phyloP scores from a whole-genome alignment of 1,284 basidiomycete species.

The Tilletia horrida region DNA sequence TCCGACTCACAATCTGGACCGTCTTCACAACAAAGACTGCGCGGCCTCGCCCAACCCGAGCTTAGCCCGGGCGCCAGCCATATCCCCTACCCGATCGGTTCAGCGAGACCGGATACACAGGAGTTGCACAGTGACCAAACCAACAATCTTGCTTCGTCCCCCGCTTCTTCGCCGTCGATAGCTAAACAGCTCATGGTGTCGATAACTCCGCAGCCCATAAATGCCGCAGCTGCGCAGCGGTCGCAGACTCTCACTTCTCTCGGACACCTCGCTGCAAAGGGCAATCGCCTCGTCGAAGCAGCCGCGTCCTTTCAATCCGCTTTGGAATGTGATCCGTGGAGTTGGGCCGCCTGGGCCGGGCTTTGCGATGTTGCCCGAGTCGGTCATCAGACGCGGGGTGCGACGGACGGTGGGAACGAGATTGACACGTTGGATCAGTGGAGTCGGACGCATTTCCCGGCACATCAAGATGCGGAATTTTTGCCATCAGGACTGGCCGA shows the following conservation, averaged over 20 bases:
- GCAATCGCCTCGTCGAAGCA: conserved; percentile 32
- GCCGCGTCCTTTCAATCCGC: conserved; percentile 30
- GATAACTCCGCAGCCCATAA: conserved; percentile 19
- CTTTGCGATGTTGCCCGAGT: conserved; percentile 43
- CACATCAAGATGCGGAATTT: conserved; percentile 25
- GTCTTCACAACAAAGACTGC: neutral
- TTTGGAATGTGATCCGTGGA: conserved; percentile 36
- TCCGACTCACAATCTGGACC: neutral
- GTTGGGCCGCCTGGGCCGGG: conserved; percentile 46
- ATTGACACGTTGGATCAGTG: conserved; percentile 24
- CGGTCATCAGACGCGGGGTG: conserved; percentile 3
- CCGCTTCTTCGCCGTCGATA: conserved; percentile 6
- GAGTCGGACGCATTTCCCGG: conserved; percentile 20
- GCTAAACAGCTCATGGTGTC: neutral
- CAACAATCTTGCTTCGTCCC: neutral
- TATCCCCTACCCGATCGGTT: neutral
- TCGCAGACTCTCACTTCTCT: conserved; percentile 38
- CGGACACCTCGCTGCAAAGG: conserved; percentile 33
- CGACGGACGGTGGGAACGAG: neutral
- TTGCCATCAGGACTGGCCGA: conserved; percentile 13
- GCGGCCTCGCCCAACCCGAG: neutral
- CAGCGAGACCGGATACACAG: neutral
- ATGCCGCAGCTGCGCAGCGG: conserved; percentile 24
- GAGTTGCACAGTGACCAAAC: neutral
- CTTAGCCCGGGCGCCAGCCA: neutral